Base-by-base conservation (phyloP, 2,329 filamentous ascomycete species). In the Colletotrichum tamarilloi region DNA sequence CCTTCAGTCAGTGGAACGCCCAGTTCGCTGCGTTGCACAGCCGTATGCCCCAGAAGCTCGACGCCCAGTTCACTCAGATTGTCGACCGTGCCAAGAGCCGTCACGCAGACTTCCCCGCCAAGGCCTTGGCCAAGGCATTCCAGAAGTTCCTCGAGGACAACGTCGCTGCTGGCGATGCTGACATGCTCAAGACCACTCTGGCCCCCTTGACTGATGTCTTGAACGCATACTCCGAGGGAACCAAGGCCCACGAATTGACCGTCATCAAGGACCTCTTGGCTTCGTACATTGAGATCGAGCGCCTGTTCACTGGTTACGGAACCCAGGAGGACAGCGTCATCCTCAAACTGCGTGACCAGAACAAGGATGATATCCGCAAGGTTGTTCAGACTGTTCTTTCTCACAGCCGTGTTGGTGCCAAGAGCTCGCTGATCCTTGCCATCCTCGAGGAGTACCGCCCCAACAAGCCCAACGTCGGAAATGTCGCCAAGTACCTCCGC, bases 21-120 rank as follows among this genome's bases (percentile, higher is more conserved):
- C 95, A 98, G 81, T 97, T 97, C 77, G 97, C 97, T 62, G 97
- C 97, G 26, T 90, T 99, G n/a, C 96, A 98, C 84, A 94, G 95
- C 7, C 94, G 97, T 78, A 99, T 98, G 94, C 97, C 97, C 0
- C 93, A 96, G 81, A 98, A 96, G 85, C 91, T 99, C 35, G 95
- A 98, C 78, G 83, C 91, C 26, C 92, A 91, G 76, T 92, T 99
- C 76, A 91, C 92, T 14, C 94, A 97, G 79, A 92, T 97, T 57
- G 93, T 98, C 64, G 96, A 98, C 72, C 92, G 94, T 73, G 91
- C 95, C 55, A 94, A 92, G 82, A 85, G 90, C 68, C 91, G 97
- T 59, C 91, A 93, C 73, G 87, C 89, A 11, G 97, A 99, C 80
- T 99, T 99, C 87, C 97, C 97, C 11, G 94, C 95, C 74, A 97